These are phyloP conservation scores for Fusarium fujikuroi DNA, from an alignment of 2,329 filamentous ascomycete genomes.

Conservation along the genomic window DNA sequence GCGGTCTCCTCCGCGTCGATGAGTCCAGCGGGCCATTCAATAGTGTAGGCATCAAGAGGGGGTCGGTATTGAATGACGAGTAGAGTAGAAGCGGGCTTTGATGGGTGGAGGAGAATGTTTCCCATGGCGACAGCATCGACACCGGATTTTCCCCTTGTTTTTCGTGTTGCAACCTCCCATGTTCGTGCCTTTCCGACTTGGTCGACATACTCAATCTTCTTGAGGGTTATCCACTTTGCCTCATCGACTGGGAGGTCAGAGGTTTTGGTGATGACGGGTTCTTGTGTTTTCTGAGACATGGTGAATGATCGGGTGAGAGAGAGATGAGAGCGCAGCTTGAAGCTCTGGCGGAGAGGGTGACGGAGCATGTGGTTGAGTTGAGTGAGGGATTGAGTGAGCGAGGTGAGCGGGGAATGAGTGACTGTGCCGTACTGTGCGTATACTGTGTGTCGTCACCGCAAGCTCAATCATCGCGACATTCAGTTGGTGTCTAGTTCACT, in stretches of 20 bases:
- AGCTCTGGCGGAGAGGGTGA: neutral
- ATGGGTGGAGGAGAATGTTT: conserved; percentile 41
- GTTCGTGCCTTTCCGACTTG: conserved; percentile 42
- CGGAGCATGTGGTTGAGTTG: neutral
- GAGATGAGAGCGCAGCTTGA: neutral
- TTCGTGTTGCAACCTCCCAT: conserved; percentile 44
- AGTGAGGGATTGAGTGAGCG: neutral
- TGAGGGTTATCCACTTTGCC: conserved; percentile 42
- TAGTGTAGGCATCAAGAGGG: conserved; percentile 42
- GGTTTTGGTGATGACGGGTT: conserved; percentile 40
- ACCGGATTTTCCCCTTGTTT: conserved; percentile 39
- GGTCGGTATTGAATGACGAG: conserved; percentile 44
- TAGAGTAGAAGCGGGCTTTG: conserved; percentile 41
- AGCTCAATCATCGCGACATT: neutral
- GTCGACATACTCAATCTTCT: conserved; percentile 44
- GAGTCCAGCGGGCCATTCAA: conserved; percentile 44
- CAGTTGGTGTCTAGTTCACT: neutral
- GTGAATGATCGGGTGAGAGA: neutral
- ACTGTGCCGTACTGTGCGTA: neutral
- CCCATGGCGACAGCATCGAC: conserved; percentile 45
- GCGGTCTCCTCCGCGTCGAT: conserved; percentile 42
- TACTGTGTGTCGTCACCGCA: neutral
- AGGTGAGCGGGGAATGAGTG: neutral
- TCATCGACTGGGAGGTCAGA: conserved; percentile 38
- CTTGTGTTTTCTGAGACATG: conserved; percentile 37